phyloP scores from a whole-genome alignment of 2,329 filamentous ascomycete genomes.

The Colletotrichum lindemuthianum region DNA sequence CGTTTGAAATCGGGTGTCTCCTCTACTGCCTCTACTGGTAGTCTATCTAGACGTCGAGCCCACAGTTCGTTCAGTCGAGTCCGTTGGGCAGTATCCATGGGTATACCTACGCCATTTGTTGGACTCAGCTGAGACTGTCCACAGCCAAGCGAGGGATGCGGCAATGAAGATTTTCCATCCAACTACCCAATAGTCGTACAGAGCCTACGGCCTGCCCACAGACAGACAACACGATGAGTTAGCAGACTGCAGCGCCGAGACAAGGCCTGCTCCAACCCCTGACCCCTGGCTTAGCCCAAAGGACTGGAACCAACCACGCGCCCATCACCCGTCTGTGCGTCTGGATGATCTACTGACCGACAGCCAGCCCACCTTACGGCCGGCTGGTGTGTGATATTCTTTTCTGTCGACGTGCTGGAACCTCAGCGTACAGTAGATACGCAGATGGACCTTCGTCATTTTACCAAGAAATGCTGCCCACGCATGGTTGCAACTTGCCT shows the following conservation, averaged over 20 bases:
- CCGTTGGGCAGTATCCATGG: too few species aligned
- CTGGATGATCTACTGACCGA: slow-evolving; percentile 21
- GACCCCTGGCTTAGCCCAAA: slow-evolving; percentile 30
- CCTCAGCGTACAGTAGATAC: too few species aligned
- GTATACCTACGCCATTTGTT: slow-evolving; percentile 15
- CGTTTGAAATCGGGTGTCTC: too few species aligned
- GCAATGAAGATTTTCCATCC: not conserved
- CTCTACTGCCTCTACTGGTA: too few species aligned
- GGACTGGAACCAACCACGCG: slow-evolving; percentile 30
- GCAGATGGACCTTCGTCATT: too few species aligned
- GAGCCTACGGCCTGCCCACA: slow-evolving; percentile 6
- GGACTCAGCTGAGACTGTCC: slow-evolving; percentile 27
- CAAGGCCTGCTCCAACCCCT: slow-evolving; percentile 21
- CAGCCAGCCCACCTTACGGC: slow-evolving; percentile 18
- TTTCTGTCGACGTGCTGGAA: slow-evolving; percentile 7
- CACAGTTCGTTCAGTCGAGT: too few species aligned
- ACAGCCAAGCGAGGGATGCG: slow-evolving; percentile 25
- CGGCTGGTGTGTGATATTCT: slow-evolving; percentile 12
- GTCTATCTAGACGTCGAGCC: too few species aligned
- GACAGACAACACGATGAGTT: slow-evolving; percentile 1
- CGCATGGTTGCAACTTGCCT: too few species aligned
- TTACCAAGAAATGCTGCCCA: too few species aligned
- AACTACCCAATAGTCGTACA: slow-evolving; percentile 10
- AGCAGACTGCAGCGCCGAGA: slow-evolving; percentile 31
- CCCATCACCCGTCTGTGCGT: slow-evolving; percentile 26